Percentiles rank a stretch among this genome's conserved stretches.
Conservation (phyloP, 441 rosid genomes). For the Jatropha podagrica region DNA sequence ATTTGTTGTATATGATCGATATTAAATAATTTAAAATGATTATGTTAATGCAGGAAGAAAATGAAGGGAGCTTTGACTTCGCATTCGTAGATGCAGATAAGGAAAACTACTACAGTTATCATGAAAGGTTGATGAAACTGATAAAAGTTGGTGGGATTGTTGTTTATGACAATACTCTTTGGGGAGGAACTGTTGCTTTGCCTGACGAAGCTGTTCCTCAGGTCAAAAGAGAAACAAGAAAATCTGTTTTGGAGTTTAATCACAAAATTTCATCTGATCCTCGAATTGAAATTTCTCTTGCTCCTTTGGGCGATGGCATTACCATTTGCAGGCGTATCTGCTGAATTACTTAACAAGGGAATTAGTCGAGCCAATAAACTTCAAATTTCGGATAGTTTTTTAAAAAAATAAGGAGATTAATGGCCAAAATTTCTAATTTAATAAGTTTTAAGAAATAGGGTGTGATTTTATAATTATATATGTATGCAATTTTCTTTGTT, state of each 20-base stretch:
- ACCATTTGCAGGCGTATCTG: conserved; percentile 57
- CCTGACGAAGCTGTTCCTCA: conserved; percentile 39
- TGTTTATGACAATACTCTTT: conserved; percentile 63
- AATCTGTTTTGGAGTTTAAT: conserved; percentile 38
- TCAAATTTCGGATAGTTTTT: too few species aligned
- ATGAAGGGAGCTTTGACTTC: conserved; percentile 65
- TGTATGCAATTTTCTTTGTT: too few species aligned
- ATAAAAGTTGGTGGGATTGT: conserved; percentile 61
- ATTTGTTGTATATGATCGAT: too few species aligned
- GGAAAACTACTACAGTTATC: conserved; percentile 49
- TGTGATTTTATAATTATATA: too few species aligned
- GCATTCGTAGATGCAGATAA: conserved; percentile 79
- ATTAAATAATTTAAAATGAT: too few species aligned
- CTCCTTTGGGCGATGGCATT: conserved; percentile 57
- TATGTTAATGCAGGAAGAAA: conserved; percentile 37
- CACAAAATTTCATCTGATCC: conserved; percentile 48
- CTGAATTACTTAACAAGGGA: conserved; percentile 11
- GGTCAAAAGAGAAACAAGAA: conserved; percentile 14
- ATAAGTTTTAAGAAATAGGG: too few species aligned
- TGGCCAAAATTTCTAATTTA: too few species aligned
- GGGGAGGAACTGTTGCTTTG: conserved; percentile 56
- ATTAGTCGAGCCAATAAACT: too few species aligned
- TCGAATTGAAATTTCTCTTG: conserved; percentile 51
- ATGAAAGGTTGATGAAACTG: conserved; percentile 55
- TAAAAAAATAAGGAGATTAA: too few species aligned